Base-by-base conservation (phyloP, 331 rosid genomes). In the Telfairia occidentalis region DNA sequence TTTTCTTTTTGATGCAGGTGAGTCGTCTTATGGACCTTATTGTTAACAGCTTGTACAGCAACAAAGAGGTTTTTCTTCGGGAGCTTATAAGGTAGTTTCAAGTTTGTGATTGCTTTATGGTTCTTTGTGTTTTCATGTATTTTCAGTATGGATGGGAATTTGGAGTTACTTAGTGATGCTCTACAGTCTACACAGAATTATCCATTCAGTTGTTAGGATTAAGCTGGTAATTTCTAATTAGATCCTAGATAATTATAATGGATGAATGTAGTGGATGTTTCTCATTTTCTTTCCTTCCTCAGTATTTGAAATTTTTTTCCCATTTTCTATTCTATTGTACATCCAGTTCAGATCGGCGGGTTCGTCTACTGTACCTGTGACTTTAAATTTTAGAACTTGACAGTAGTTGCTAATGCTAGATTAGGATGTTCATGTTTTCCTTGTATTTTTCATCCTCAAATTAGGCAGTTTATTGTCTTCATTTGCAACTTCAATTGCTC, bases 21-120 rank as follows among this genome's bases (percentile, higher is more conserved):
- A 92, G 97, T 83, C 90, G 99, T 45, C 97, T 95, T 79, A 90
- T 95, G 97, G 97, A 95, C 79, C 99, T 95, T 81, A 95, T 95
- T 81, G 97, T 95, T 43, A 89, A 95, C 84, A 95, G 99, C 85
- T 87, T 90, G 83, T 95, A 92, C 78, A 95, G 97, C 80, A 90
- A 95, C 87, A 95, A 95, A 84, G 99, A 95, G 71, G 97, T 95
- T 40, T 95, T 95, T 82, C 93, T 95, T 54, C 82, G 99, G 81
- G 99, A 95, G 82, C 97, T 95, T 85, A 84, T 95, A 59, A 95
- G 99, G 99, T 92, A 80, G 26, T n/a, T n/a, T n/a, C n/a, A n/a
- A n/a, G n/a, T 21, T 29, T 60, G 34, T 76, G 5, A 58, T 57
- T 24, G 74, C 5, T 43, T 42, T 43, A 13, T 43, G 21, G 15